These are phyloP conservation scores for Colletotrichum scovillei DNA, from an alignment of 2,329 filamentous ascomycete genomes.

Conservation along the genomic window DNA sequence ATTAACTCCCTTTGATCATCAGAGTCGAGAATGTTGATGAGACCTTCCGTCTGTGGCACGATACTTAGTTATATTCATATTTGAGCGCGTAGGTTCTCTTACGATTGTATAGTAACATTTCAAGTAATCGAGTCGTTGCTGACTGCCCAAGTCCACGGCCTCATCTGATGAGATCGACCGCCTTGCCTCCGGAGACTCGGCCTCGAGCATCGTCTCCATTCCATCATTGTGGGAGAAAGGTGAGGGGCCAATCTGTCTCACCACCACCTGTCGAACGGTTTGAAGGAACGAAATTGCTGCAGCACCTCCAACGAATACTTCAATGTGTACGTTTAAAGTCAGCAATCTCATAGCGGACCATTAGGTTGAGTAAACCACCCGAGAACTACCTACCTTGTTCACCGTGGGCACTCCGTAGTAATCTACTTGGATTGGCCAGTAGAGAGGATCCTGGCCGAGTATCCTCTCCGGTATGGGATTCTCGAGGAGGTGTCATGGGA, in stretches of 20 bases:
- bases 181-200: constrained; percentile 41
- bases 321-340: neutral
- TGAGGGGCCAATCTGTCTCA: constrained; percentile 59
- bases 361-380: neutral
- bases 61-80: neutral
- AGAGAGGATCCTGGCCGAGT: neutral
- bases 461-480: neutral
- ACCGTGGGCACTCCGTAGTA: neutral
- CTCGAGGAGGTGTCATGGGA: neutral
- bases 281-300: neutral
- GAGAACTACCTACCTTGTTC: neutral
- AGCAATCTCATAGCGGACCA: neutral
- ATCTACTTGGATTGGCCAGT: neutral
- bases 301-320: neutral
- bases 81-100: neutral
- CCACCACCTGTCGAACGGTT: neutral
- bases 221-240: constrained; percentile 63
- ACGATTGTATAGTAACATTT: neutral
- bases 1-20: neutral
- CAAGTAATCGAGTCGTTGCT: neutral
- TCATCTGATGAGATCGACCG: neutral
- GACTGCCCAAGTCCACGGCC: neutral
- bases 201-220: constrained; percentile 64
- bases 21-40: neutral
- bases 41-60: neutral